Evolutionary conservation across 495 filamentous ascomycete genomes (phyloP), one percentile per base, ranked within the genome.

Genomic region (Aspergillus coremiiformis): DNA sequence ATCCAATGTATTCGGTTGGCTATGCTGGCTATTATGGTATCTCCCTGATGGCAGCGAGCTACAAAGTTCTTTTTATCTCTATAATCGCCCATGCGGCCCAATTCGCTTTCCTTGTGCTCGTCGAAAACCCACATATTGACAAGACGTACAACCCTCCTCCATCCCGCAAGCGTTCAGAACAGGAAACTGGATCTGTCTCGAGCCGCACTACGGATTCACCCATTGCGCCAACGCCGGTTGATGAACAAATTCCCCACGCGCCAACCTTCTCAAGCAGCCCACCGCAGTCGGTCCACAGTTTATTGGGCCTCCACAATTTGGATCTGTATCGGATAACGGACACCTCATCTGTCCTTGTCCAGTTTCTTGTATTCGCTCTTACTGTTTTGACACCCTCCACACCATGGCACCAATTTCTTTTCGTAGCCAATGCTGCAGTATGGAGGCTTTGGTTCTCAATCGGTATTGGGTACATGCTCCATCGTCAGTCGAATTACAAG

Each of bases 11-110:
- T 74, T 95, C 91, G 39, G 90, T 98, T 60, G 93, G 93, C 26
- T 98, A 98, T 69, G 89, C 90, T 21, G 93, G 93, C 23, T 98
- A 95, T 69, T 98, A 98, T 63, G 94, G 93, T 54, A 96, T 97
- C 62, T 96, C 92, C n/a, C 82, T 96, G 66, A 92, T 98, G 82
- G 90, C 91, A 22, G 93, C 94, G 44, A 97, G 94, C 71, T 97
- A 97, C 74, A 87, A 88, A 54, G 93, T 98, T 49, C 76, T 97
- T 9, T 90, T 94, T 77, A 95, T 96, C 64, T 97, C 94, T 15
- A 89, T 98, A 55, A 71, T 90, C 66, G 94, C 92, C 55, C 93
- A 98, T 74, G 88, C 89, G 63, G 86, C 89, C 53, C 93, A 98
- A 72, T 91, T 98, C 62, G 85, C 83, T 29, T 98, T 98, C 74